These are phyloP conservation scores for Leccinum longicurvipes DNA, from an alignment of 768 basidiomycete genomes.

Conservation along the genomic window DNA sequence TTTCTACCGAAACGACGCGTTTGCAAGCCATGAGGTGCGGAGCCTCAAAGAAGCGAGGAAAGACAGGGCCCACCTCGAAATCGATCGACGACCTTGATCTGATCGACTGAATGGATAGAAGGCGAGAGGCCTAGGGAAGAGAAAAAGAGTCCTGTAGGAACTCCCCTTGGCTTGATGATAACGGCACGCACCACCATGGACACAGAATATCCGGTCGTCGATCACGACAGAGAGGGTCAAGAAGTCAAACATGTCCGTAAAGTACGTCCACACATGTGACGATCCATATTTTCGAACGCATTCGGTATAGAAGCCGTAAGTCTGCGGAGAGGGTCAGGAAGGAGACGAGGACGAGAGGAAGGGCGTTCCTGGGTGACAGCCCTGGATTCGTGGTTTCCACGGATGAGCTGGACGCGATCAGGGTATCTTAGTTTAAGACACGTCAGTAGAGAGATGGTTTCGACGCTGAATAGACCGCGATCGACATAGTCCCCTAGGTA, in stretches of 20 bases:
- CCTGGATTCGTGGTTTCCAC: conserved; percentile 96
- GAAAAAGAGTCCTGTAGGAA: conserved; percentile 2
- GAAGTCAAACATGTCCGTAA: conserved; percentile 99
- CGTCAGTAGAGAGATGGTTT: conserved; percentile 95
- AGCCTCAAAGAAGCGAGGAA: conserved; percentile 21
- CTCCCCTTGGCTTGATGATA: background rate
- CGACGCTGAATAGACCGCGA: conserved; percentile 94
- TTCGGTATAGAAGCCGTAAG: conserved; percentile 98
- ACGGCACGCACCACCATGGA: conserved; percentile 78
- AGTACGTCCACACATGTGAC: conserved; percentile 97
- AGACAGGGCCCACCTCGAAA: conserved; percentile 70
- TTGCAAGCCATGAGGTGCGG: conserved; percentile 20
- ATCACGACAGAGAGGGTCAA: conserved; percentile 96
- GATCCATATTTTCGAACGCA: conserved; percentile 97
- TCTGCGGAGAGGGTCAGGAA: conserved; percentile 48
- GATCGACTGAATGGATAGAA: conserved; percentile 98
- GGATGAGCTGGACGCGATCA: conserved; percentile 91
- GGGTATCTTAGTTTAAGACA: conserved; percentile 97
- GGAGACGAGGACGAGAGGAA: background rate
- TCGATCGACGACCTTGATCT: conserved; percentile 98
- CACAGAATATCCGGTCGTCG: conserved; percentile 98
- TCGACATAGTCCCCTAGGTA: conserved; percentile 94
- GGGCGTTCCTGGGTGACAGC: conserved; percentile 92
- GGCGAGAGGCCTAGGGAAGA: conserved; percentile 76
- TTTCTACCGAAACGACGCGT: conserved; percentile 54